Evolutionary conservation across 768 basidiomycete species (phyloP).

Genomic region (Chalciporus sphaerocephalus): DNA sequence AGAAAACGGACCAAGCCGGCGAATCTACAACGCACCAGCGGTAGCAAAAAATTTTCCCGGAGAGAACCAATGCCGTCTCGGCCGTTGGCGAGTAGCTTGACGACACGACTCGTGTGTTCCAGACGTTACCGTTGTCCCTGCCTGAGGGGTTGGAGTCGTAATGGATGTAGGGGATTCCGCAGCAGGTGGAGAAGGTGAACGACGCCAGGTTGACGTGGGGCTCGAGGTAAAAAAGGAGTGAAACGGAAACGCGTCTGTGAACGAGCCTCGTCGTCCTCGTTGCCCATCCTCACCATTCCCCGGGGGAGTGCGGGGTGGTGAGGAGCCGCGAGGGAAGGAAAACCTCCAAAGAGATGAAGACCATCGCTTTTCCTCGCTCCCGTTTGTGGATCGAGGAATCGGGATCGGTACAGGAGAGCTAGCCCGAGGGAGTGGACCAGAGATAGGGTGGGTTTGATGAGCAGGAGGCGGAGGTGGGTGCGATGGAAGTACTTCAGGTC

Average conservation of each 20-base stretch:
- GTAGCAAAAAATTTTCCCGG: constrained; percentile 48
- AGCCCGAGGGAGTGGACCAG: constrained; percentile 19
- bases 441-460: constrained; percentile 13
- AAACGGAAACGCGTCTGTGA: constrained; percentile 45
- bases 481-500: constrained; percentile 19
- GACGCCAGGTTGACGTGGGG: constrained; percentile 32
- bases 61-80: constrained; percentile 52
- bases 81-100: constrained; percentile 33
- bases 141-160: constrained; percentile 24
- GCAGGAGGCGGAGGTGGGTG: constrained; percentile 10
- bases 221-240: constrained; percentile 34
- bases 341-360: constrained; percentile 34
- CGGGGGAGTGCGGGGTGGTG: constrained; percentile 27
- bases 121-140: constrained; percentile 13
- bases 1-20: constrained; percentile 4
- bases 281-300: constrained; percentile 20
- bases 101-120: constrained; percentile 33
- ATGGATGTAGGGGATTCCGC: constrained; percentile 29
- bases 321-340: constrained; percentile 31
- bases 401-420: constrained; percentile 30
- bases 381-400: constrained; percentile 26
- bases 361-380: constrained; percentile 33
- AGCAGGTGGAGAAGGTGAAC: constrained; percentile 40
- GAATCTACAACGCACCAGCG: constrained; percentile 34
- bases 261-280: constrained; percentile 28